phyloP scores from a whole-genome alignment of 73 alveolate species.

The Paramecium sexaurelia region DNA sequence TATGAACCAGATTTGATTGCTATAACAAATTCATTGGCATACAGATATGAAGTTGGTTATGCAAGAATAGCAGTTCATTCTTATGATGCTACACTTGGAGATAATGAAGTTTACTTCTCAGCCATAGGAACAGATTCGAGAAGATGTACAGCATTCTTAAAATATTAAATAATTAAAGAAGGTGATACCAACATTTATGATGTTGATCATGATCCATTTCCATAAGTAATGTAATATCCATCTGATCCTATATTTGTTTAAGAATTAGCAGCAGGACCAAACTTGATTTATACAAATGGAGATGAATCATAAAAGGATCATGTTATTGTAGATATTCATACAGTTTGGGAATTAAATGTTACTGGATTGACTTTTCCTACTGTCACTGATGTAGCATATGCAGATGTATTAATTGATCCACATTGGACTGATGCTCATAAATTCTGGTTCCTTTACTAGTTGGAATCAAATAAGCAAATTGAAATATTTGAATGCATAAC shows the following conservation, averaged over 20 bases:
- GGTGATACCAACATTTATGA: not conserved
- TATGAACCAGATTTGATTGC: constrained; percentile 47
- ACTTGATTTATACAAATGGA: not conserved
- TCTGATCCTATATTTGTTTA: not conserved
- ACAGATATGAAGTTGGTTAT: not conserved
- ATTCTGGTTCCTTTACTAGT: constrained; percentile 28
- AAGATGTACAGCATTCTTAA: not conserved
- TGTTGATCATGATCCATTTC: constrained; percentile 34
- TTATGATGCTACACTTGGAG: not conserved
- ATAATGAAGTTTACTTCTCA: not conserved
- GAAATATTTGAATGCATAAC: not conserved
- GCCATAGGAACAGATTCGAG: not conserved
- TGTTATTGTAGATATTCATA: not conserved
- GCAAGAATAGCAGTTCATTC: not conserved
- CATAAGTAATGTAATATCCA: not conserved
- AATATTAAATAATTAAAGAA: not conserved
- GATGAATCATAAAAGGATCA: not conserved
- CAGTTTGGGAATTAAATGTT: not conserved
- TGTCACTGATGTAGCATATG: constrained; percentile 15
- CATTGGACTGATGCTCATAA: not conserved
- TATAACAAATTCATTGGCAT: not conserved
- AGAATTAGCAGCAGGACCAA: constrained; percentile 40
- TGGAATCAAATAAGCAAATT: not conserved
- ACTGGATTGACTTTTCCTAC: constrained; percentile 2
- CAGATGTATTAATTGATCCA: constrained; percentile 30